Conservation (phyloP, 495 filamentous ascomycete species). For the Hyaloscypha variabilis region DNA sequence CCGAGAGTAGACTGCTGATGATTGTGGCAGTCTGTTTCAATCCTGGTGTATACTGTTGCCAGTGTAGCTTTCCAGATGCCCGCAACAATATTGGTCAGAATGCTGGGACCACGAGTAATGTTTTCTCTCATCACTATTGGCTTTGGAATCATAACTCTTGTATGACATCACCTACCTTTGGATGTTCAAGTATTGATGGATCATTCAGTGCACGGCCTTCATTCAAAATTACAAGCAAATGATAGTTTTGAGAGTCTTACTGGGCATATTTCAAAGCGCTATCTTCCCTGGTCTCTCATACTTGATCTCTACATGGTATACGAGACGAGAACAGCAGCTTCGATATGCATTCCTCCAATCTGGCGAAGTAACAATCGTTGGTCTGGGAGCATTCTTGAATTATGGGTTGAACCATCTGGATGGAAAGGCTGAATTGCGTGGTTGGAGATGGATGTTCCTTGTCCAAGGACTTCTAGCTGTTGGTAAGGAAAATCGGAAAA, state of each 20-base stretch:
- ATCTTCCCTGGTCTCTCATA: constrained; percentile 75
- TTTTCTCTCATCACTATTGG: constrained; percentile 67
- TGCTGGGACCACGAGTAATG: constrained; percentile 69
- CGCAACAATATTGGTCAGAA: constrained; percentile 68
- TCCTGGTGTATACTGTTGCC: constrained; percentile 79
- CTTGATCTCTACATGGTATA: constrained; percentile 75
- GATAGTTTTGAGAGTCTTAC: constrained; percentile 70
- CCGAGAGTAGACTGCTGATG: constrained; percentile 28
- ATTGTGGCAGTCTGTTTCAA: constrained; percentile 69
- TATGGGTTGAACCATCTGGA: constrained; percentile 68
- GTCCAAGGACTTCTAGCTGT: constrained; percentile 68
- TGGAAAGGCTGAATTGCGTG: constrained; percentile 59
- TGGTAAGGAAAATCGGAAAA: constrained; percentile 19
- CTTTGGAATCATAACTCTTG: constrained; percentile 72
- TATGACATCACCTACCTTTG: neutral
- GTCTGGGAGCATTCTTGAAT: constrained; percentile 73
- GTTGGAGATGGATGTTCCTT: constrained; percentile 81
- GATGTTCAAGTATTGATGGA: neutral
- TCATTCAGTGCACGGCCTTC: constrained; percentile 61
- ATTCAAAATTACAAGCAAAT: constrained; percentile 71
- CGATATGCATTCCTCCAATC: constrained; percentile 75
- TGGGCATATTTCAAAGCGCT: constrained; percentile 69
- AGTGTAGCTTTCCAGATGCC: constrained; percentile 78
- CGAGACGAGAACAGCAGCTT: constrained; percentile 70
- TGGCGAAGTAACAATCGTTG: constrained; percentile 67